A percentile compares a stretch with the other conserved stretches of the same genome.
Conservation (phyloP, 148 eudicot genomes). For the Cornus florida region DNA sequence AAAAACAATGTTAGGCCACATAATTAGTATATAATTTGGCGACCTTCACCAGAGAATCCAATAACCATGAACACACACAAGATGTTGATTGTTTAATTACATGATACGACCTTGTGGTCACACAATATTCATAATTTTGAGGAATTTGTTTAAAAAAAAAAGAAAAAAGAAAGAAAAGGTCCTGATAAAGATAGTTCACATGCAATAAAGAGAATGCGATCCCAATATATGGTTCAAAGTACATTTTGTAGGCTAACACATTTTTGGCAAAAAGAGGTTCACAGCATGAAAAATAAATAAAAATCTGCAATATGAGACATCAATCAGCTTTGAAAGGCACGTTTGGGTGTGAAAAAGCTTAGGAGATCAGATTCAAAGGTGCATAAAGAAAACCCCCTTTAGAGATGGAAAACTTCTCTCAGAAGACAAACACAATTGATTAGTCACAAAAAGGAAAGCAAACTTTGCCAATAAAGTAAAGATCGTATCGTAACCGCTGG, state of each 20-base stretch:
- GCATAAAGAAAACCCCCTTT: conserved; percentile 1
- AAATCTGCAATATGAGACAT: background rate
- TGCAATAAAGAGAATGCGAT: background rate
- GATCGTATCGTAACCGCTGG: background rate
- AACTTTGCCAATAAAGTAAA: conserved; percentile 15
- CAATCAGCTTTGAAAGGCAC: background rate
- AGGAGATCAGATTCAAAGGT: conserved; percentile 10
- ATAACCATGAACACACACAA: too few species aligned
- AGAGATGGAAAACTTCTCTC: conserved; percentile 2
- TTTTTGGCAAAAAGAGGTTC: background rate
- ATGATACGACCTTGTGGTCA: too few species aligned
- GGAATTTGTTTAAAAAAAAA: too few species aligned
- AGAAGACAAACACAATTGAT: conserved; percentile 14
- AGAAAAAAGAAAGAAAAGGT: background rate
- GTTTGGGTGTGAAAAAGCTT: background rate
- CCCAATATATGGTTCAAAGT: background rate
- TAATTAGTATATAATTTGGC: too few species aligned
- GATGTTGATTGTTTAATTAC: too few species aligned
- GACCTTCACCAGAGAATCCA: too few species aligned
- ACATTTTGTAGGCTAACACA: background rate
- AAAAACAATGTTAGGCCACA: too few species aligned
- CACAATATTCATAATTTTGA: too few species aligned
- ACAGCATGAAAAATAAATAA: background rate
- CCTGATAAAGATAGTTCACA: background rate
- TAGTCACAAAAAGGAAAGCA: conserved; percentile 8